Evolutionary conservation across 208 protist genomes (phyloP), one percentile per base, ranked within the genome.

Genomic region (Leishmania tropica): DNA sequence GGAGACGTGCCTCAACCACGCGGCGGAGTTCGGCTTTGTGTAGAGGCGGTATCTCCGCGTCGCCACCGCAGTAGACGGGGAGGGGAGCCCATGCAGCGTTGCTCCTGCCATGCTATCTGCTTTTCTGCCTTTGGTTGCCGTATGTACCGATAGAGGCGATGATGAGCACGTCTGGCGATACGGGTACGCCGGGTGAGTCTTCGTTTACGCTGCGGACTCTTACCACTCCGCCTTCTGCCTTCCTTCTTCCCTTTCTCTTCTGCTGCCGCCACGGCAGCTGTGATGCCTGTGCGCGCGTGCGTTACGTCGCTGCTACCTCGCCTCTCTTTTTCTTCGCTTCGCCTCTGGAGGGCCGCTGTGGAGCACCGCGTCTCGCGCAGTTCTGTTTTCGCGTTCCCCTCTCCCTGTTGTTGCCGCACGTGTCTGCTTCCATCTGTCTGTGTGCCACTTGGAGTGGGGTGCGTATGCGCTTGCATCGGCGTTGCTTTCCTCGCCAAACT

Each of bases 11-110:
- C 74, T 98, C 17, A 89, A 83, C 0, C 87, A 98, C 78, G 90
- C 90, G 28, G 81, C 91, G 71, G 87, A 97, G 71, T 98, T 97
- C 79, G 95, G 93, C 24, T 95, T 96, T 75, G 93, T 91, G 3
- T 98, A 89, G 81, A 74, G 35, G 47, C 24, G 31, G 10, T 54
- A 28, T 48, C 51, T 37, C 7, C 28, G 73, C 35, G 31, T 54
- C 19, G 28, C 37, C 68, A 31, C 15, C 51, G 40, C n/a, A 35
- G 21, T n/a, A 35, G 28, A 37, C 51, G 17, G 35, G 40, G 7
- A 37, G 31, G 7, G 35, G 17, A 37, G 42, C 35, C 10, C 37
- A 28, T 75, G 51, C 74, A 70, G 28, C 48, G 10, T 40, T 48
- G 58, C 54, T 40, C 10, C 62, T 68, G 31, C 31, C 31, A 15